Percentiles rank a stretch among this genome's conserved stretches.
These are phyloP conservation scores for Ophiosphaerella korrae DNA, from an alignment of 2,329 filamentous ascomycete species.

Conservation along the genomic window DNA sequence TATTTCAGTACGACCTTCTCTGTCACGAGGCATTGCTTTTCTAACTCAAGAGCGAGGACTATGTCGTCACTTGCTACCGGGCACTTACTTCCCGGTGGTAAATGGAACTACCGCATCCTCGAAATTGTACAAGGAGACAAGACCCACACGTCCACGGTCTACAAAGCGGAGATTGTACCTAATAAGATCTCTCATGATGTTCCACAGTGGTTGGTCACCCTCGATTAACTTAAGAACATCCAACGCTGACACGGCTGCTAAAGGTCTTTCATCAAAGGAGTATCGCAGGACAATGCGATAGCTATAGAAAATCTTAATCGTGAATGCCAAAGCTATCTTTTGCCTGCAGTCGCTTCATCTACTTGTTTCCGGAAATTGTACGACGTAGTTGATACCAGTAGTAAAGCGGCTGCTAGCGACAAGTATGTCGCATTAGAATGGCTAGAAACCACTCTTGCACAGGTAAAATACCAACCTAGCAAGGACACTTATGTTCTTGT, in stretches of 20 bases:
- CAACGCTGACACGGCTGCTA: slow-evolving; percentile 8
- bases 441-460: slow-evolving; percentile 20
- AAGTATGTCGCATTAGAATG: slow-evolving; percentile 15
- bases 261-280: slow-evolving; percentile 21
- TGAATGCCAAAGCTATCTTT: slow-evolving; percentile 11
- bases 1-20: neutral
- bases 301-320: slow-evolving; percentile 11
- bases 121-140: slow-evolving; percentile 13
- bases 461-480: slow-evolving; percentile 11
- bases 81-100: slow-evolving; percentile 8
- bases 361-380: slow-evolving; percentile 18
- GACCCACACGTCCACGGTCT: slow-evolving; percentile 15
- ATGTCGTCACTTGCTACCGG: slow-evolving; percentile 21
- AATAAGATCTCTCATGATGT: slow-evolving; percentile 4
- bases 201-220: slow-evolving; percentile 15
- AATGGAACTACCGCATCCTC: slow-evolving; percentile 19
- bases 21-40: slow-evolving; percentile 4
- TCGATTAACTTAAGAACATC: slow-evolving; percentile 3
- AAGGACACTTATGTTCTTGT: slow-evolving; percentile 4
- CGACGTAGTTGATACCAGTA: slow-evolving; percentile 12
- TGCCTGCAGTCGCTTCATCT: slow-evolving; percentile 13
- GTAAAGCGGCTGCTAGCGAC: neutral
- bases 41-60: slow-evolving; percentile 5
- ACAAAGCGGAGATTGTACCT: slow-evolving; percentile 16
- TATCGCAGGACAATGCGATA: slow-evolving; percentile 8